Conservation (phyloP, 2,329 filamentous ascomycete species). For the Cordyceps cicadae region DNA sequence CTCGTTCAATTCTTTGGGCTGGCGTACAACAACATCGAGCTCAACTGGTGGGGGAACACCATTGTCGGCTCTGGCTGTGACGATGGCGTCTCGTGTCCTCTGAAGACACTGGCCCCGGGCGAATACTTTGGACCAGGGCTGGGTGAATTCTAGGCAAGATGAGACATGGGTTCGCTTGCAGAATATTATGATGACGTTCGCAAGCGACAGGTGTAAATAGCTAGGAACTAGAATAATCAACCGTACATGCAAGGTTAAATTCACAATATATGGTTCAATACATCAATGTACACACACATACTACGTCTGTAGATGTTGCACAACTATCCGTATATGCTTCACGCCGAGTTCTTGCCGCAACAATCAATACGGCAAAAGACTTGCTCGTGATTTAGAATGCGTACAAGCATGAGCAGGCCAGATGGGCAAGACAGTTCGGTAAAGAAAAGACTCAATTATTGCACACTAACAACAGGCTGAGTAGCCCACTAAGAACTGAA, state of each 20-base stretch:
- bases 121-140: constrained; percentile 21
- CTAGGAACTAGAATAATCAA: background rate
- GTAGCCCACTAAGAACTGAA: background rate
- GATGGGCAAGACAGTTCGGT: too few species aligned
- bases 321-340: too few species aligned
- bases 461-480: constrained; percentile 1
- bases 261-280: too few species aligned
- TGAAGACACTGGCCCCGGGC: constrained; percentile 14
- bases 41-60: constrained; percentile 34
- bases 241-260: too few species aligned
- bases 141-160: constrained; percentile 2
- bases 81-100: constrained; percentile 21
- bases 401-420: too few species aligned
- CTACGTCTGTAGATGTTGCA: too few species aligned
- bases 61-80: constrained; percentile 29
- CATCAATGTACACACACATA: too few species aligned
- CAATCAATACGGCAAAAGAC: too few species aligned
- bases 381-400: too few species aligned
- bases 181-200: too few species aligned
- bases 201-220: background rate
- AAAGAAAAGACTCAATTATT: background rate
- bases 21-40: constrained; percentile 28
- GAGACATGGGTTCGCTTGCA: background rate
- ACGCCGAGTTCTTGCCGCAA: too few species aligned
- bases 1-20: constrained; percentile 37